Evolutionary conservation across 2,329 filamentous ascomycete species (phyloP).

Genomic region (Alternaria novae-zelandiae): DNA sequence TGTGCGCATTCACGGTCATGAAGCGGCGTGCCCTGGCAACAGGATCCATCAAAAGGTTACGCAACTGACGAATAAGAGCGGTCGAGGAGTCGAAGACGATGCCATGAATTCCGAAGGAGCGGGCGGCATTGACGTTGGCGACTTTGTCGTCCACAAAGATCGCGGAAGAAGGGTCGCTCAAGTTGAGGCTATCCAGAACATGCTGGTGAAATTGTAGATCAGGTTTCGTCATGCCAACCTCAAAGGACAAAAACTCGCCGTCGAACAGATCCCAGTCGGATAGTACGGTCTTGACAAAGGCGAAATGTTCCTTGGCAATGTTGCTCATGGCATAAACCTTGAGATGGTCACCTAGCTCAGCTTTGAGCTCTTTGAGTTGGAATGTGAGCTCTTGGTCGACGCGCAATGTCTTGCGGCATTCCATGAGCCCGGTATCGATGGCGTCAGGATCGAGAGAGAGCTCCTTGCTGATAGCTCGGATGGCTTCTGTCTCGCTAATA

Average conservation of each 20-base stretch:
- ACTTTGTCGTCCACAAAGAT: slow-evolving; percentile 42
- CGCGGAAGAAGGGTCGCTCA: slow-evolving; percentile 13
- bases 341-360: slow-evolving; percentile 14
- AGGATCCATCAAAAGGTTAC: slow-evolving; percentile 28
- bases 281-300: slow-evolving; percentile 26
- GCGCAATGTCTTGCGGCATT: slow-evolving; percentile 35
- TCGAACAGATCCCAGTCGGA: slow-evolving; percentile 45
- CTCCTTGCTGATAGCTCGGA: slow-evolving; percentile 19
- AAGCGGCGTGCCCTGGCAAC: slow-evolving; percentile 23
- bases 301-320: slow-evolving; percentile 36
- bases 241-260: slow-evolving; percentile 42
- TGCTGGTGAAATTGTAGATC: slow-evolving; percentile 42
- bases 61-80: slow-evolving; percentile 14
- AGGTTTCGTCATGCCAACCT: slow-evolving; percentile 46
- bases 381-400: slow-evolving; percentile 28
- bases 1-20: slow-evolving; percentile 22
- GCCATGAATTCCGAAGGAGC: slow-evolving; percentile 37
- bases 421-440: slow-evolving; percentile 36
- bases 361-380: slow-evolving; percentile 24
- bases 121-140: slow-evolving; percentile 13
- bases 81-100: slow-evolving; percentile 26
- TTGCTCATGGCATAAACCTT: slow-evolving; percentile 45
- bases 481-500: slow-evolving; percentile 28
- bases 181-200: slow-evolving; percentile 33
- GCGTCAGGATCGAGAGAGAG: slow-evolving; percentile 28